Conservation (phyloP, 192 early-diverging fungal species). For the Coemansia sp. region DNA sequence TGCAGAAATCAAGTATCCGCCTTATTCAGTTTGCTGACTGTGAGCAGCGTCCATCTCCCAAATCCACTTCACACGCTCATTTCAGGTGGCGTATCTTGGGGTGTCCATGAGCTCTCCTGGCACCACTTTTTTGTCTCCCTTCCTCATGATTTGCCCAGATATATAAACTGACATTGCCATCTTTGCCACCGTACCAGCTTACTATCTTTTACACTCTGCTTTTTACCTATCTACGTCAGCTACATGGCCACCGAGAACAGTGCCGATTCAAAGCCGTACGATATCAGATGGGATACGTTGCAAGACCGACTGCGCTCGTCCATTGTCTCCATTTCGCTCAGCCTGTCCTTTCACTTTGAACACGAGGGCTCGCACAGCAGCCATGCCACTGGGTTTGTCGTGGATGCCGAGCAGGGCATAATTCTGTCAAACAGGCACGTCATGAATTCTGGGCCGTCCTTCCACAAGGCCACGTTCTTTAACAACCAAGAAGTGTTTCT, state of each 20-base stretch:
- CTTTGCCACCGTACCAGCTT: background rate
- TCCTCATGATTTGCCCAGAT: too few species aligned
- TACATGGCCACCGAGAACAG: background rate
- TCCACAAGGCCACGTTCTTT: slow-evolving; percentile 63
- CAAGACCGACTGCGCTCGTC: slow-evolving; percentile 19
- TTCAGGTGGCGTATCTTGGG: background rate
- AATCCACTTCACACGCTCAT: background rate
- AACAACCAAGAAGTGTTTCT: slow-evolving; percentile 67
- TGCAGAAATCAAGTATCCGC: background rate
- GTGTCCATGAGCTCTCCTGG: too few species aligned
- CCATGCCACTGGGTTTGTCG: slow-evolving; percentile 68
- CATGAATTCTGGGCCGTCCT: slow-evolving; percentile 63
- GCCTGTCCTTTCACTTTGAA: slow-evolving; percentile 1
- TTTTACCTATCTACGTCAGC: too few species aligned
- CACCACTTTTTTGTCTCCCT: too few species aligned
- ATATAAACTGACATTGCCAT: too few species aligned
- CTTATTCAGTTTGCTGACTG: background rate
- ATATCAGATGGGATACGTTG: slow-evolving; percentile 21
- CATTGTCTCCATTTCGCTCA: slow-evolving; percentile 6
- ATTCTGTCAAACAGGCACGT: slow-evolving; percentile 75
- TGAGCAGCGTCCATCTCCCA: background rate
- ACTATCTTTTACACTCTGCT: background rate
- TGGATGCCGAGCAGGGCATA: slow-evolving; percentile 66
- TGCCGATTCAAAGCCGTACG: background rate
- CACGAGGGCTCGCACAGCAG: background rate